Conservation (phyloP, 1,284 basidiomycete genomes). For the Marasmius tenuissimus region DNA sequence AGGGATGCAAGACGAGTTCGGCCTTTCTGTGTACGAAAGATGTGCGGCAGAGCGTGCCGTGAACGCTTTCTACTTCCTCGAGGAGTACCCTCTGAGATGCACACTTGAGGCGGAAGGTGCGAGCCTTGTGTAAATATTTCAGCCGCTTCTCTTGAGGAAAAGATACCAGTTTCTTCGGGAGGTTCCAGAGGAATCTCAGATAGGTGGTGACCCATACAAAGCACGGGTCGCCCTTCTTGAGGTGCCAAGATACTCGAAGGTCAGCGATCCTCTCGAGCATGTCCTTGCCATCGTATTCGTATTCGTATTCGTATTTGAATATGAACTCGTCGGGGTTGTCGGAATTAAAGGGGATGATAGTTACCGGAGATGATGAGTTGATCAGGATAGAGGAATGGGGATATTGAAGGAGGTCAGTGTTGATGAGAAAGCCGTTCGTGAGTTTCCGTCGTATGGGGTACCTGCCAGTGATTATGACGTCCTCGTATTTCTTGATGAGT, state of each 20-base stretch:
- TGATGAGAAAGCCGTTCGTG: neutral
- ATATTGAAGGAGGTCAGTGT: neutral
- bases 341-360: neutral
- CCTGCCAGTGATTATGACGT: conserved; percentile 27
- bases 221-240: conserved; percentile 19
- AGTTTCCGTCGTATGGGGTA: conserved; percentile 15
- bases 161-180: conserved; percentile 16
- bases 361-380: neutral
- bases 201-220: conserved; percentile 16
- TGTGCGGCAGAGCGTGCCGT: conserved; percentile 35
- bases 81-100: conserved; percentile 9
- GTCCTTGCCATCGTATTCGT: conserved; percentile 15
- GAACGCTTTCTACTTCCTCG: conserved; percentile 18
- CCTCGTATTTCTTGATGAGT: conserved; percentile 30
- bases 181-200: conserved; percentile 27
- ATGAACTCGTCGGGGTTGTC: neutral
- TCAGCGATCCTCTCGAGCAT: conserved; percentile 12
- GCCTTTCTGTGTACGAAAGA: conserved; percentile 31
- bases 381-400: neutral
- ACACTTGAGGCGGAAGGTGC: neutral
- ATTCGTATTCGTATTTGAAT: conserved; percentile 19
- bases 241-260: conserved; percentile 30
- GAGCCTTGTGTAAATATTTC: conserved; percentile 22
- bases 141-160: conserved; percentile 13
- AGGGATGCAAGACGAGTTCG: conserved; percentile 27